Percentiles rank a stretch among this genome's conserved stretches.
Conservation (phyloP, 345 rosid species). For the Fremontodendron californicum region DNA sequence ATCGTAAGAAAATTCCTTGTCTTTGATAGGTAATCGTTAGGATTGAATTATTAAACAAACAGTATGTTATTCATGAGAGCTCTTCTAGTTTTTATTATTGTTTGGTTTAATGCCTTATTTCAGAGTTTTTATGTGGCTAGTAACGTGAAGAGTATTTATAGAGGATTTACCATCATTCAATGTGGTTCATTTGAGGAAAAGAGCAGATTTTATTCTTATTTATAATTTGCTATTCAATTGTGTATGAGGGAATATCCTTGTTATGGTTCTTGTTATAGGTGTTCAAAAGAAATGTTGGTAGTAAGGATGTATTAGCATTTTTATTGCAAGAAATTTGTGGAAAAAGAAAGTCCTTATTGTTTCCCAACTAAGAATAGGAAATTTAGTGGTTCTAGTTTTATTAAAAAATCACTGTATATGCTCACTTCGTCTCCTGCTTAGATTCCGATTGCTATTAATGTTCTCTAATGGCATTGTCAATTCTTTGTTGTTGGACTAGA, state of each 20-base stretch:
- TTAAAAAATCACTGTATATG: neutral
- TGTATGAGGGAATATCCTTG: too few relatives aligned
- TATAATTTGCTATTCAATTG: neutral
- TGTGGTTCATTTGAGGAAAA: neutral
- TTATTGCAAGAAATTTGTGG: neutral
- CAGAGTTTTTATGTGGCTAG: neutral
- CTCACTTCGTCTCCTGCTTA: neutral
- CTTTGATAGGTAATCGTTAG: neutral
- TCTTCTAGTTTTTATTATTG: neutral
- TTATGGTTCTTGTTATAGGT: too few relatives aligned
- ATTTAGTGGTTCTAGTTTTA: neutral
- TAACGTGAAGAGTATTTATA: neutral
- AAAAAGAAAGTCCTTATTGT: neutral
- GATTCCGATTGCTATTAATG: neutral
- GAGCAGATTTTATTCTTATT: neutral
- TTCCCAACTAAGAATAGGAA: neutral
- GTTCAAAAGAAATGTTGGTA: too few relatives aligned
- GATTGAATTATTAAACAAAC: neutral
- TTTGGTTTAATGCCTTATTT: neutral
- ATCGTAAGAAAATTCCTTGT: too few relatives aligned
- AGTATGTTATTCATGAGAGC: neutral
- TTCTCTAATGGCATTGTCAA: slow-evolving; percentile 16
- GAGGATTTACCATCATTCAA: neutral
- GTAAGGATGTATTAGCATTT: neutral
- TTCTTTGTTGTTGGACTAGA: slow-evolving; percentile 37